Conservation (phyloP, 192 early-diverging fungal genomes). For the Backusella parvicylindrica region DNA sequence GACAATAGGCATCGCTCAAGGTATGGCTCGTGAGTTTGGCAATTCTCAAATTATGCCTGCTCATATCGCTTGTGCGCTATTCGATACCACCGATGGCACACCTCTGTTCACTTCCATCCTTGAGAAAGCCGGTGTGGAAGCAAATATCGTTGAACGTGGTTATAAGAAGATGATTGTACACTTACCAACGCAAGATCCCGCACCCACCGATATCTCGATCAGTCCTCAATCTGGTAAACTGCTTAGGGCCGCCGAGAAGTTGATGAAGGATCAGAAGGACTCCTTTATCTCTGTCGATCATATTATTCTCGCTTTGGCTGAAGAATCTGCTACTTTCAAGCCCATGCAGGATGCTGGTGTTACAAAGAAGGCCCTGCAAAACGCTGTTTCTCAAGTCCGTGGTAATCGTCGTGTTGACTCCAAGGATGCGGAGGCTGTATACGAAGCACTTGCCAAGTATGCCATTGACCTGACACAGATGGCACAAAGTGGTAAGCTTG, state of each 20-base stretch:
- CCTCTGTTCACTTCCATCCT: conserved; percentile 74
- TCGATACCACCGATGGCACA: conserved; percentile 79
- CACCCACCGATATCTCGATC: conserved; percentile 72
- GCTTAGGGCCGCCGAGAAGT: conserved; percentile 71
- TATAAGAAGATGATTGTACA: conserved; percentile 77
- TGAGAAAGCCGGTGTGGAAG: conserved; percentile 83
- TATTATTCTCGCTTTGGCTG: conserved; percentile 78
- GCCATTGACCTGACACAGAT: conserved; percentile 82
- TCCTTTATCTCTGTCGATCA: conserved; percentile 87
- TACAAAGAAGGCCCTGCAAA: conserved; percentile 67
- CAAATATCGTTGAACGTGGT: conserved; percentile 67
- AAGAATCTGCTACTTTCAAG: conserved; percentile 58
- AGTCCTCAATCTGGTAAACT: conserved; percentile 57
- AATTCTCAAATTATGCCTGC: conserved; percentile 77
- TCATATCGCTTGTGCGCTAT: conserved; percentile 77
- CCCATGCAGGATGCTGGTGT: conserved; percentile 68
- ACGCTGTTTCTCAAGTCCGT: conserved; percentile 69
- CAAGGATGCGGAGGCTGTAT: conserved; percentile 81
- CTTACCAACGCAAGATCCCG: conserved; percentile 81
- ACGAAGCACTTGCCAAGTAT: conserved; percentile 94
- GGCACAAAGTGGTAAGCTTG: conserved; percentile 87
- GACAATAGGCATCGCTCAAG: conserved; percentile 57
- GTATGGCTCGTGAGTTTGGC: conserved; percentile 68
- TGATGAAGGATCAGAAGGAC: conserved; percentile 87
- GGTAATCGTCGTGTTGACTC: conserved; percentile 84